Evolutionary conservation across 2,329 filamentous ascomycete genomes (phyloP).

Genomic region (Zymoseptoria passerinii): DNA sequence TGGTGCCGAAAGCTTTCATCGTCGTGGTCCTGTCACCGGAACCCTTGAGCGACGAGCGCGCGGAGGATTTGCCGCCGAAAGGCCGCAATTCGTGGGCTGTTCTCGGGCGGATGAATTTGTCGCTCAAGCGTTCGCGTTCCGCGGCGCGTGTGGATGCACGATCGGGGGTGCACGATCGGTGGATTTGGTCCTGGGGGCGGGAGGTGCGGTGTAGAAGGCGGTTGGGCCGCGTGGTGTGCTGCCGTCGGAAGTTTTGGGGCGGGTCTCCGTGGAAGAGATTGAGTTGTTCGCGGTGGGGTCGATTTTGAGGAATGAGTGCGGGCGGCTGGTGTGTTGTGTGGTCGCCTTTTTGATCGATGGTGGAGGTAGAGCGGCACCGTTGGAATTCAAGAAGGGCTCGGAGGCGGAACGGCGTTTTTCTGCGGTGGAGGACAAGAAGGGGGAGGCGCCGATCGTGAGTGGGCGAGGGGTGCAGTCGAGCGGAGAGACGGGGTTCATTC

Average conservation of each 20-base stretch:
- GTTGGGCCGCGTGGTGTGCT: not conserved
- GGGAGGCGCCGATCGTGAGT: not conserved
- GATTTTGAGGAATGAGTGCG: constrained; percentile 12
- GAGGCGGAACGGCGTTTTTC: not conserved
- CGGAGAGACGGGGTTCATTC: constrained; percentile 26
- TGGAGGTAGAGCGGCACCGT: not conserved
- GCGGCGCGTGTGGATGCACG: not conserved
- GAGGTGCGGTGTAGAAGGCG: not conserved
- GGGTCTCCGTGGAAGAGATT: not conserved
- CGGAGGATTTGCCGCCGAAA: not conserved
- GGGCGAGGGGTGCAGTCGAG: constrained; percentile 6
- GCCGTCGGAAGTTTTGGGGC: not conserved
- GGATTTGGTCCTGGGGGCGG: not conserved
- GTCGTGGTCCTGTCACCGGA: not conserved
- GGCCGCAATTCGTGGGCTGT: not conserved
- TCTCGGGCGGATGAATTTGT: not conserved
- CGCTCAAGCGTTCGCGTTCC: not conserved
- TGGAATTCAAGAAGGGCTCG: not conserved
- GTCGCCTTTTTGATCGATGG: not conserved
- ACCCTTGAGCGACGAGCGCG: not conserved
- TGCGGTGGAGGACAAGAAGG: not conserved
- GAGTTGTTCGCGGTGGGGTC: constrained; percentile 3
- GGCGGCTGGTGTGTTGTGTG: not conserved
- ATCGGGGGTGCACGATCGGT: not conserved
- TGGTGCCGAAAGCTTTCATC: not conserved